A percentile compares a stretch with the other conserved stretches of the same genome.
Conservation (phyloP, 1,284 basidiomycete genomes). For the Malassezia brasiliensis region DNA sequence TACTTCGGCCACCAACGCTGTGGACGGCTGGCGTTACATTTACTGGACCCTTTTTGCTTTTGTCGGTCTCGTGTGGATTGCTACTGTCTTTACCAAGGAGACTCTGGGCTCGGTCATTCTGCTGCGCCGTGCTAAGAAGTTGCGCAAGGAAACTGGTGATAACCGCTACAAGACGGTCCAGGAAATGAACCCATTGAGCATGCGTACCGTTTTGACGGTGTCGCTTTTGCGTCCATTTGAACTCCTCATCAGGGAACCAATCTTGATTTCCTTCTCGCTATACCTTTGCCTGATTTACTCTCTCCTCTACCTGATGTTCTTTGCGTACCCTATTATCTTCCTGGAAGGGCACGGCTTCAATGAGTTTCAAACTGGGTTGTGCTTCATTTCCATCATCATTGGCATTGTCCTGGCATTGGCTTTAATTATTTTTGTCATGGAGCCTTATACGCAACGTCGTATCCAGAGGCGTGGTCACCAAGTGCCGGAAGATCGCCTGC, state of each 20-base stretch:
- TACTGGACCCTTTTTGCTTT: conserved; percentile 69
- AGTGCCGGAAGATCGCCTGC: conserved; percentile 39
- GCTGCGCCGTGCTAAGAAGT: conserved; percentile 51
- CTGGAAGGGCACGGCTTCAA: conserved; percentile 34
- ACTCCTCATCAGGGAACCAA: conserved; percentile 61
- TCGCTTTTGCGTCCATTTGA: conserved; percentile 49
- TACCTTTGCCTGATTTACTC: conserved; percentile 69
- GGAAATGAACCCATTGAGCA: conserved; percentile 24
- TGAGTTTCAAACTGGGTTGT: conserved; percentile 34
- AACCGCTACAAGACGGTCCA: conserved; percentile 51
- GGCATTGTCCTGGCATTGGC: conserved; percentile 28
- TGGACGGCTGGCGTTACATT: conserved; percentile 58
- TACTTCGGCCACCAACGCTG: conserved; percentile 45
- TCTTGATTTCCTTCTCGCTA: conserved; percentile 61
- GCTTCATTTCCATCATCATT: conserved; percentile 46
- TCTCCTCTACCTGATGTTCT: conserved; percentile 36
- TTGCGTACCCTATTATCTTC: conserved; percentile 47
- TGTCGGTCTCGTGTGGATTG: conserved; percentile 52
- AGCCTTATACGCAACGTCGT: conserved; percentile 18
- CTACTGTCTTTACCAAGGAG: conserved; percentile 63
- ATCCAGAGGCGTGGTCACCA: conserved; percentile 54
- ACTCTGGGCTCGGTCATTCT: conserved; percentile 59
- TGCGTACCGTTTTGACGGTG: conserved; percentile 56
- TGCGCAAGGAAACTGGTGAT: conserved; percentile 61
- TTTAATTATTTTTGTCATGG: conserved; percentile 29